phyloP scores from a whole-genome alignment of 2,329 filamentous ascomycete species.

The Stachybotrys chartarum region DNA sequence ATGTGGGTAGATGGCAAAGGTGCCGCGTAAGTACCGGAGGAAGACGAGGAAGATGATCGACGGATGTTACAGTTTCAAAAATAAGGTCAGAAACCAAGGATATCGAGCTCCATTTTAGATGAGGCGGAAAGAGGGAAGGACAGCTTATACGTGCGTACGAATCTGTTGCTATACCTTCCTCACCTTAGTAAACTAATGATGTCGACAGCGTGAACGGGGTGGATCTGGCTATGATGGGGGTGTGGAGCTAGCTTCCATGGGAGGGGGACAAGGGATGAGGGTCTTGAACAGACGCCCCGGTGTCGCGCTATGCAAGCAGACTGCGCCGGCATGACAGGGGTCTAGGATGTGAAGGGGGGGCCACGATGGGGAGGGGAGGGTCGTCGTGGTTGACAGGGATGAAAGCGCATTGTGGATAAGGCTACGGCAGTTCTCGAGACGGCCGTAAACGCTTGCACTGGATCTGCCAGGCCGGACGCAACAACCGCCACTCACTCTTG shows the following conservation, averaged over 20 bases:
- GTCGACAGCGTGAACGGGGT: conserved; percentile 10
- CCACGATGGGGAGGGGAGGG: conserved; percentile 6
- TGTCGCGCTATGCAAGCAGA: not conserved
- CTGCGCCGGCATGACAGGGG: not conserved
- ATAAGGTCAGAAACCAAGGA: not conserved
- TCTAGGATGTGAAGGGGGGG: not conserved
- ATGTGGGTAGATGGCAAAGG: not conserved
- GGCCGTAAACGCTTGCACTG: not conserved
- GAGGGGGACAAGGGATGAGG: conserved; percentile 5
- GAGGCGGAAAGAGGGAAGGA: conserved; percentile 7
- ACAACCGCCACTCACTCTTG: conserved; percentile 10
- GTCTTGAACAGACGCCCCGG: not conserved
- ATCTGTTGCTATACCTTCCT: too few relatives aligned
- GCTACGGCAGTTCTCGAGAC: conserved; percentile 23
- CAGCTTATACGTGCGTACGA: conserved; percentile 12
- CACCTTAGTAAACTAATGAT: conserved; percentile 3
- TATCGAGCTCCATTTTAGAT: conserved; percentile 2
- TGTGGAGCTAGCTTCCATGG: conserved; percentile 11
- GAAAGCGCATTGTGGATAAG: conserved; percentile 17
- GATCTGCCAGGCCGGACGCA: conserved; percentile 13
- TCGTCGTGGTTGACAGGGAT: conserved; percentile 4
- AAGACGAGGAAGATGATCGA: not conserved
- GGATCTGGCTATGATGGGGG: conserved; percentile 12
- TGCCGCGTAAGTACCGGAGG: not conserved
- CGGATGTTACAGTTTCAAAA: not conserved